Percentiles rank a stretch among this genome's conserved stretches.
Conservation (phyloP, 1,284 basidiomycete species). For the Hymenochaete sp. region DNA sequence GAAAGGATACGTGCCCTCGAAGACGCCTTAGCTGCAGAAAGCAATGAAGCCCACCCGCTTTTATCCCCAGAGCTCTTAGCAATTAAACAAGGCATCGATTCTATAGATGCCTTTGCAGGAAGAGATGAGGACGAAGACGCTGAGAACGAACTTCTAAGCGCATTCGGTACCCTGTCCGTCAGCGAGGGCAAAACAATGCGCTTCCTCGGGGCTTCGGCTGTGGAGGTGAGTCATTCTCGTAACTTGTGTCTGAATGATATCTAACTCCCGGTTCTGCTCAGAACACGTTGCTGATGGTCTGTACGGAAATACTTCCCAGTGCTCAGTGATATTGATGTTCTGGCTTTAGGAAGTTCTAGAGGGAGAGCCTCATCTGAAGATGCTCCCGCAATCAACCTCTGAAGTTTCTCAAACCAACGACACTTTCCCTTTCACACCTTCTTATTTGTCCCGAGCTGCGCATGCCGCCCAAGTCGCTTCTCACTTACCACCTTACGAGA, state of each 20-base stretch:
- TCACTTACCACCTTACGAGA: slow-evolving; percentile 12
- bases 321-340: not conserved
- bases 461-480: slow-evolving; percentile 8
- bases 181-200: slow-evolving; percentile 4
- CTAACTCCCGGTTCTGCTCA: not conserved
- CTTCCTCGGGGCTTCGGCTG: slow-evolving; percentile 6
- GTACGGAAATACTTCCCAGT: not conserved
- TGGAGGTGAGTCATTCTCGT: slow-evolving; percentile 4
- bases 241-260: not conserved
- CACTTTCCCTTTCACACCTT: slow-evolving; percentile 15
- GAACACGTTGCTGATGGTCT: slow-evolving; percentile 4
- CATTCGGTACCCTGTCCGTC: slow-evolving; percentile 9
- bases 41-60: slow-evolving; percentile 21
- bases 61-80: slow-evolving; percentile 16
- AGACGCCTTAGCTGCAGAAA: slow-evolving; percentile 17
- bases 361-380: no score
- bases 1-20: slow-evolving; percentile 19
- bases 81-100: slow-evolving; percentile 2
- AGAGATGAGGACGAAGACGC: not conserved
- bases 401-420: slow-evolving; percentile 13
- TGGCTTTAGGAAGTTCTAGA: not conserved
- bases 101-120: no score
- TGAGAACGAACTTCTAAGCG: slow-evolving; percentile 2
- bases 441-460: not conserved
- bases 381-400: no score